These are phyloP conservation scores for Ophiosphaerella narmari DNA, from an alignment of 2,329 filamentous ascomycete genomes.

Conservation along the genomic window DNA sequence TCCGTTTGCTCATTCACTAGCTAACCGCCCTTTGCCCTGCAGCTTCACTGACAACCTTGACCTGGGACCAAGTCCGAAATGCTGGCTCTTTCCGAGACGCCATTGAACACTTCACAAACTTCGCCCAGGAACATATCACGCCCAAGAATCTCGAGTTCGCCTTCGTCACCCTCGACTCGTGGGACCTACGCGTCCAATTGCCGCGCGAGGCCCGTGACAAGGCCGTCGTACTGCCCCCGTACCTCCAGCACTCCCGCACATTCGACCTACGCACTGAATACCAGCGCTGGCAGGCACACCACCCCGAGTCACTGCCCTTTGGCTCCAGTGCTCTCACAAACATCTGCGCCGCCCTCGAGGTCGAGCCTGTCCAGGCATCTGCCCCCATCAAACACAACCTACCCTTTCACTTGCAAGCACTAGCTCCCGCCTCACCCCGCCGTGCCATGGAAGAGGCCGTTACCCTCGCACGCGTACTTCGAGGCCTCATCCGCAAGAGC, in stretches of 20 bases:
- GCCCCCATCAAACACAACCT: slow-evolving; percentile 99
- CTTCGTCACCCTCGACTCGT: slow-evolving; percentile 97
- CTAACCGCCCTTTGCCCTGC: slow-evolving; percentile 22
- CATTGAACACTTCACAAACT: slow-evolving; percentile 91
- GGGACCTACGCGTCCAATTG: slow-evolving; percentile 97
- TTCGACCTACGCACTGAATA: slow-evolving; percentile 98
- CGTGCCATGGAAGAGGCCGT: slow-evolving; percentile 98
- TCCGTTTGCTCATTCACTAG: slow-evolving; percentile 31
- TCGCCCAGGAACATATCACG: slow-evolving; percentile 88
- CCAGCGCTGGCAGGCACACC: slow-evolving; percentile 97
- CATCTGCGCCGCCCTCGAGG: slow-evolving; percentile 96
- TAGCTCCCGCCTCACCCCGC: slow-evolving; percentile 92
- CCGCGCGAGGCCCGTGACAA: slow-evolving; percentile 98
- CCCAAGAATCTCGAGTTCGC: slow-evolving; percentile 94
- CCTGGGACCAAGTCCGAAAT: slow-evolving; percentile 98
- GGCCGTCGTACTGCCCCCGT: slow-evolving; percentile 92
- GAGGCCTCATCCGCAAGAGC: slow-evolving; percentile 92
- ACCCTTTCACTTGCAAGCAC: slow-evolving; percentile 93
- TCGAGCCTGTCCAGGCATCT: slow-evolving; percentile 95
- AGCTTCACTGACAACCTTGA: slow-evolving; percentile 97
- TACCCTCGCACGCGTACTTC: slow-evolving; percentile 88
- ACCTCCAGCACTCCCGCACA: slow-evolving; percentile 95
- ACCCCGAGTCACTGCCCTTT: slow-evolving; percentile 95
- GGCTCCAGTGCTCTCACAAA: slow-evolving; percentile 94
- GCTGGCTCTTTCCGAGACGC: slow-evolving; percentile 97